These are phyloP conservation scores for Aureobasidium pullulans DNA, from an alignment of 2,329 filamentous ascomycete species.

Conservation along the genomic window DNA sequence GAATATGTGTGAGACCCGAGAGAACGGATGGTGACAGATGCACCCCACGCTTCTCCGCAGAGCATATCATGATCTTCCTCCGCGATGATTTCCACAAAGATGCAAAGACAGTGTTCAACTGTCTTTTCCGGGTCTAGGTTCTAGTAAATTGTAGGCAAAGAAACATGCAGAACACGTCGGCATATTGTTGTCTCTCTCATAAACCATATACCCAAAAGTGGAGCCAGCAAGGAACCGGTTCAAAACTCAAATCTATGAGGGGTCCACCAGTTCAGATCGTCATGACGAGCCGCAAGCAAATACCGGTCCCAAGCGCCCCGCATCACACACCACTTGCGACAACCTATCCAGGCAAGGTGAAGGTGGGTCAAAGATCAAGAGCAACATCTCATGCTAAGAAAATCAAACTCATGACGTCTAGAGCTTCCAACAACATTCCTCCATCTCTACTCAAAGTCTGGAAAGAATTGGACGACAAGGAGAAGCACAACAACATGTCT, in stretches of 20 bases:
- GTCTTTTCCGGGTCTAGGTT: no score
- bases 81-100: no score
- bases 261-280: background rate
- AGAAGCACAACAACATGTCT: background rate
- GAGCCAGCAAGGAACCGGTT: background rate
- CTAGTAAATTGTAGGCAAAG: no score
- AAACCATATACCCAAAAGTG: background rate
- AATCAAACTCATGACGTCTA: slow-evolving; percentile 13
- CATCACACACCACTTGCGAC: background rate
- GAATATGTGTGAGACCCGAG: no score
- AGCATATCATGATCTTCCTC: no score
- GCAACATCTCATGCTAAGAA: background rate
- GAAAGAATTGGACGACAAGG: slow-evolving; percentile 19
- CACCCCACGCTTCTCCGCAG: no score
- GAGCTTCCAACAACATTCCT: slow-evolving; percentile 23
- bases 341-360: background rate
- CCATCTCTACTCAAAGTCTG: slow-evolving; percentile 22
- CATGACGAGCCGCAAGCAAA: background rate
- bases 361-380: background rate
- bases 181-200: no score
- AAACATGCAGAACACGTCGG: no score
- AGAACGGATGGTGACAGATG: no score
- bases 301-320: background rate
- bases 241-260: background rate
- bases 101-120: no score